These are phyloP conservation scores for Candolleomyces efflorescens DNA, from an alignment of 768 basidiomycete species.

Conservation along the genomic window DNA sequence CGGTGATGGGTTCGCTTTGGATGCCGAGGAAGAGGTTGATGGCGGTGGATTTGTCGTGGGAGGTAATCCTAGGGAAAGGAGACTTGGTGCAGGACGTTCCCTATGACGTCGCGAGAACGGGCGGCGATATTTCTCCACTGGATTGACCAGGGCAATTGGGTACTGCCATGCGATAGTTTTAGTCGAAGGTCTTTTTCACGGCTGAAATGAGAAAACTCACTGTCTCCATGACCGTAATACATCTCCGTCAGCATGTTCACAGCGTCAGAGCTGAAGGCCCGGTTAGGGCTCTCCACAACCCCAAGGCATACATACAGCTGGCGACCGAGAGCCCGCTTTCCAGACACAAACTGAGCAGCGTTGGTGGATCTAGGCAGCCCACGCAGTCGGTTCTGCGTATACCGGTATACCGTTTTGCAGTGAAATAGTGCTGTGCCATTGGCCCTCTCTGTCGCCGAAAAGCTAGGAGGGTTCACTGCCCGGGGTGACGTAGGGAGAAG, in stretches of 20 bases:
- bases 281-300: conserved; percentile 82
- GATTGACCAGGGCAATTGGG: conserved; percentile 91
- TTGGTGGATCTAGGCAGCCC: conserved; percentile 94
- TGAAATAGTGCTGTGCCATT: conserved; percentile 65
- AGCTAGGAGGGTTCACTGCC: background rate
- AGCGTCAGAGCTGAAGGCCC: conserved; percentile 90
- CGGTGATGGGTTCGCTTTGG: conserved; percentile 44
- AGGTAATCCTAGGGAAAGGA: background rate
- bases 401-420: conserved; percentile 92
- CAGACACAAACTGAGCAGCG: conserved; percentile 95
- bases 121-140: conserved; percentile 92
- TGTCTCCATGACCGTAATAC: conserved; percentile 97
- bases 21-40: conserved; percentile 97
- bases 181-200: background rate
- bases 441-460: conserved; percentile 17
- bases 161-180: conserved; percentile 97
- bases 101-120: conserved; percentile 93
- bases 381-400: conserved; percentile 95
- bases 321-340: conserved; percentile 90
- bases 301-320: conserved; percentile 94
- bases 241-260: conserved; percentile 97
- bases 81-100: conserved; percentile 64
- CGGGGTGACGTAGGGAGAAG: conserved; percentile 7
- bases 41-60: conserved; percentile 87
- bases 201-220: conserved; percentile 39